A percentile compares a stretch with the other conserved stretches of the same genome.
phyloP scores from a whole-genome alignment of 192 early-diverging fungal genomes.

The Gonapodya prolifera region DNA sequence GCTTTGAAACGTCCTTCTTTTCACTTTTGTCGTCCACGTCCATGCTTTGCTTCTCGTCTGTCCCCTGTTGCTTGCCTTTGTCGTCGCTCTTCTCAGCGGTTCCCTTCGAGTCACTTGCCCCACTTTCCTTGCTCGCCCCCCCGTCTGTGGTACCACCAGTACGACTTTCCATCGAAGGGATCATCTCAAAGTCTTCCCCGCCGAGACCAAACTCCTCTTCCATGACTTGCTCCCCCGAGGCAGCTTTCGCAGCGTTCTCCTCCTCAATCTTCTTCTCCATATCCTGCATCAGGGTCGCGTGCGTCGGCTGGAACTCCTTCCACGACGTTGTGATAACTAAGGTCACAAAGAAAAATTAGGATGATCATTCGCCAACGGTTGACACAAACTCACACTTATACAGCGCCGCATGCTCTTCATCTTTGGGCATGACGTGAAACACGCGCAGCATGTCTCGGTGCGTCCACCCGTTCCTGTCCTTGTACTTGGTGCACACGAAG shows the following conservation, averaged over 20 bases:
- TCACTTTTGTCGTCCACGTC: too few species aligned
- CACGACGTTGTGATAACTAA: neutral
- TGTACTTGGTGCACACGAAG: constrained; percentile 16
- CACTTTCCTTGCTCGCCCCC: too few species aligned
- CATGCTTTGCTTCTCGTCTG: too few species aligned
- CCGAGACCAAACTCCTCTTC: too few species aligned
- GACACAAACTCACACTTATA: neutral
- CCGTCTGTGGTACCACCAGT: constrained; percentile 9
- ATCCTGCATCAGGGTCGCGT: neutral
- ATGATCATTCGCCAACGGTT: neutral
- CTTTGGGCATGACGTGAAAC: constrained; percentile 13
- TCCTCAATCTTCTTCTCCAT: neutral
- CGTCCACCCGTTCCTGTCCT: constrained; percentile 19
- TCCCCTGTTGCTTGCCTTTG: too few species aligned
- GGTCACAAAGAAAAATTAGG: neutral
- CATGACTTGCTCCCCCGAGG: too few species aligned
- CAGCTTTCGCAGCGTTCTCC: too few species aligned
- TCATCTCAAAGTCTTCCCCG: constrained; percentile 10
- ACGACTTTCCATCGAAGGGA: constrained; percentile 8
- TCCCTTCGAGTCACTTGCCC: too few species aligned
- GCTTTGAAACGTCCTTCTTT: too few species aligned
- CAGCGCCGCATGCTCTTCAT: neutral
- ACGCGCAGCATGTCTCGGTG: constrained; percentile 15
- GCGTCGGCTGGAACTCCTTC: neutral
- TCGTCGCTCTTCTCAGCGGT: too few species aligned